Evolutionary conservation across 2,329 filamentous ascomycete species (phyloP).

Genomic region (Dactylellina parvicollis): DNA sequence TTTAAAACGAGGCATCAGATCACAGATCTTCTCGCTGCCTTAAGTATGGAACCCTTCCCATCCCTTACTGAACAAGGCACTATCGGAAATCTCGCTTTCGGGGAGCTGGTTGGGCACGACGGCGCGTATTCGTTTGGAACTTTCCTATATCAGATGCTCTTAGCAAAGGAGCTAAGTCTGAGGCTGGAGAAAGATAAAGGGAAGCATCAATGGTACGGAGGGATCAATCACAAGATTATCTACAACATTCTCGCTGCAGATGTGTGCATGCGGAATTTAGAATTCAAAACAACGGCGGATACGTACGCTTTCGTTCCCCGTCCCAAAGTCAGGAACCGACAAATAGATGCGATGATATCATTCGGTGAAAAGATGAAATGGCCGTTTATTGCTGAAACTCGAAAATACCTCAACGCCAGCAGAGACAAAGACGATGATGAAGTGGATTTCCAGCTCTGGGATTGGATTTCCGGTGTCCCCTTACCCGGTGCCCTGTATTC

Average conservation of each 20-base stretch:
- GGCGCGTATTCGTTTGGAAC: too few relatives aligned
- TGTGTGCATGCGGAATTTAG: slow-evolving; percentile 1
- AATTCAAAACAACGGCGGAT: neutral
- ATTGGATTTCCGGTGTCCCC: slow-evolving; percentile 35
- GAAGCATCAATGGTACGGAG: neutral
- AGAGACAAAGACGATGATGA: too few relatives aligned
- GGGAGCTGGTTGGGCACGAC: too few relatives aligned
- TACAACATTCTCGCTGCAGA: slow-evolving; percentile 11
- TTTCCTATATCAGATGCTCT: neutral
- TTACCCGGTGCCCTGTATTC: slow-evolving; percentile 51
- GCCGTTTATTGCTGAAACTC: slow-evolving; percentile 56
- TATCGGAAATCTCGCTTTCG: too few relatives aligned
- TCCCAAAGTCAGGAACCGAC: slow-evolving; percentile 38
- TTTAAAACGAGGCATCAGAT: slow-evolving; percentile 3
- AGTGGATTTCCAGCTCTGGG: too few relatives aligned
- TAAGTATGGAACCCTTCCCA: neutral
- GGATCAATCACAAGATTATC: slow-evolving; percentile 4
- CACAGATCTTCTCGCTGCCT: slow-evolving; percentile 11
- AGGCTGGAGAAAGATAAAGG: slow-evolving; percentile 1
- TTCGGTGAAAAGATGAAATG: slow-evolving; percentile 58
- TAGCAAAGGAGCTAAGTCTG: slow-evolving; percentile 3
- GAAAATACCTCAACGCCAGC: slow-evolving; percentile 54
- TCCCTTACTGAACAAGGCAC: neutral
- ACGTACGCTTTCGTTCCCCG: too few relatives aligned
- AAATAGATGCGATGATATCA: slow-evolving; percentile 57